Base-by-base conservation (phyloP, 2,329 filamentous ascomycete species). In the Penicillium sp. region DNA sequence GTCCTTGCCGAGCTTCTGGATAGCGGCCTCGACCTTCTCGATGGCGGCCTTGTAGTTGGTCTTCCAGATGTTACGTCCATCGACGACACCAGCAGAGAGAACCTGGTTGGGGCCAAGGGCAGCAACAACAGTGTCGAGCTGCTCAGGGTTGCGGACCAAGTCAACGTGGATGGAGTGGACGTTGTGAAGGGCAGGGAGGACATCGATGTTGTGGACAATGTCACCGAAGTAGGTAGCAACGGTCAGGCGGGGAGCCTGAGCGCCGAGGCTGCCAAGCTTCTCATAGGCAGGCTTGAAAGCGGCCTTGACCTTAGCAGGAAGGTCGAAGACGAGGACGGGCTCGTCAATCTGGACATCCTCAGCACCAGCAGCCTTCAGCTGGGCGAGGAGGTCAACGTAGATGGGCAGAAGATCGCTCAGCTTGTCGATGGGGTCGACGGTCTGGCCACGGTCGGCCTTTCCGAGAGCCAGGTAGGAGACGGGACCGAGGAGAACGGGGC, bases 41-140 rank as follows among this genome's bases (percentile, higher is more conserved):
- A 99, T 95, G 70, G 94, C 91, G 69, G 85, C 85, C 85, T 95
- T 89, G 81, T 96, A 88, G 87, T 97, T 95, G 79, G 91, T 96
- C 89, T 99, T 99, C 94, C 94, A 99, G 83, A 99, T 97, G 85
- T 99, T 99, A 71, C 94, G 91, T 70, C 94, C 94, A 69, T 99
- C 92, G 64, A 99, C 94, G 67, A 99, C 89, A 90, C 94, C 94
- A 62, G 86, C 88, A 63, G 94, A 99, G 63, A 99, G 87, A 65
- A 91, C 78, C 74, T 96, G 95, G 75, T 91, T 90, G 74, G 90
- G 78, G 74, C 90, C 91, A 62, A 99, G 85, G 69, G 91, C 87
- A 70, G 80, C 82, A 65, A 90, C 76, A 69, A 99, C 90, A 63
- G 87, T 85, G 58, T 94, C 86, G 61, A 99, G 88, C 82, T 99